Percentiles rank a stretch among this genome's conserved stretches.
phyloP scores from a whole-genome alignment of 164 flowering plant genomes.

The Euptelea pleiosperma region DNA sequence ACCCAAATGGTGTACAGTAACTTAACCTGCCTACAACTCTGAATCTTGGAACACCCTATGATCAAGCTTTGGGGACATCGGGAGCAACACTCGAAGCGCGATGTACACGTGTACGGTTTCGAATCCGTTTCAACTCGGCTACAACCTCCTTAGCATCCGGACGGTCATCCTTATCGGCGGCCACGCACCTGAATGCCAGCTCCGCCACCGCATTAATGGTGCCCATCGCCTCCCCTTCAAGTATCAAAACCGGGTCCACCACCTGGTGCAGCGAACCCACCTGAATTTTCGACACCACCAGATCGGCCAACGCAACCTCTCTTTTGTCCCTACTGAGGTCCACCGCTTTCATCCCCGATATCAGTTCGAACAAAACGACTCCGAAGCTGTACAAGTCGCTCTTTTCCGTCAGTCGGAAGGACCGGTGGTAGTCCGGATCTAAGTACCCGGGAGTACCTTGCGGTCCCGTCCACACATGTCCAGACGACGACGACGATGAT shows the following conservation, averaged over 20 bases:
- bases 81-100: slow-evolving; percentile 3
- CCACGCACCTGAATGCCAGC: slow-evolving; percentile 83
- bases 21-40: too few relatives aligned
- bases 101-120: slow-evolving; percentile 28
- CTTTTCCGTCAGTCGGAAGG: slow-evolving; percentile 83
- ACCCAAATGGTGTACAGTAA: too few relatives aligned
- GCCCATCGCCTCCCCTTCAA: slow-evolving; percentile 38
- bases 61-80: slow-evolving; percentile 1
- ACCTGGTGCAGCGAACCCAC: slow-evolving; percentile 61
- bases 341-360: slow-evolving; percentile 83
- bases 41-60: too few relatives aligned
- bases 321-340: slow-evolving; percentile 64
- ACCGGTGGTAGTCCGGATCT: slow-evolving; percentile 86
- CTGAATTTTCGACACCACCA: slow-evolving; percentile 74
- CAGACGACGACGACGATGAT: slow-evolving; percentile 27
- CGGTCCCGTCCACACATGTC: slow-evolving; percentile 87
- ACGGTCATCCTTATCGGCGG: slow-evolving; percentile 86
- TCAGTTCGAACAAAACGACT: slow-evolving; percentile 75
- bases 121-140: slow-evolving; percentile 60
- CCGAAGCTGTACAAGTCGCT: slow-evolving; percentile 96
- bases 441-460: slow-evolving; percentile 97
- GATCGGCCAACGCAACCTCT: slow-evolving; percentile 71
- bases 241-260: slow-evolving; percentile 55
- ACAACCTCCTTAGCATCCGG: slow-evolving; percentile 77
- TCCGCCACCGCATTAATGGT: slow-evolving; percentile 65